Conservation (phyloP, 306 rosid genomes). For the Sicyos edulis region DNA sequence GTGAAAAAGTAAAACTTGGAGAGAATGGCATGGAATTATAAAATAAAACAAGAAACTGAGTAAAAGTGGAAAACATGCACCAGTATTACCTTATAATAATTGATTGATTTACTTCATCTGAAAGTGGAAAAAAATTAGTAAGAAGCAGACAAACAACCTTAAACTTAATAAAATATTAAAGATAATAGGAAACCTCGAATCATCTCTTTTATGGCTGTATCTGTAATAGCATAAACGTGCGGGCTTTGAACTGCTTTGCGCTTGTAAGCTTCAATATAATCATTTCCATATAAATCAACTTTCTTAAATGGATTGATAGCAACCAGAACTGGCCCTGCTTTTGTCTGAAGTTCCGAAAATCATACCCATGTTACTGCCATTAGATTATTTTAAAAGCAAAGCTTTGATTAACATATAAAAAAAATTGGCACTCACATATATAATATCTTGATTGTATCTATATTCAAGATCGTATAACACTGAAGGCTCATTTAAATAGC, state of each 20-base stretch:
- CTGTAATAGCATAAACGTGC: slow-evolving; percentile 95
- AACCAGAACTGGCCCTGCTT: slow-evolving; percentile 97
- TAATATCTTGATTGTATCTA: slow-evolving; percentile 81
- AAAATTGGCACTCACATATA: slow-evolving; percentile 60
- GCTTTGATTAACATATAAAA: slow-evolving; percentile 10
- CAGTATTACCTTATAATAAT: slow-evolving; percentile 75
- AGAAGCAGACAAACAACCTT: slow-evolving; percentile 25
- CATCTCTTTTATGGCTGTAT: slow-evolving; percentile 91
- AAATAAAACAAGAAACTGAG: neutral
- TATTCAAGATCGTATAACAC: slow-evolving; percentile 80
- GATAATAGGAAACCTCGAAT: slow-evolving; percentile 49
- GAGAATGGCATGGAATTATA: neutral
- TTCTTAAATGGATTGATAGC: slow-evolving; percentile 93
- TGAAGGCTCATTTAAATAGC: slow-evolving; percentile 93
- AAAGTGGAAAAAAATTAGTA: slow-evolving; percentile 25
- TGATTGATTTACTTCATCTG: slow-evolving; percentile 98
- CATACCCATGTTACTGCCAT: slow-evolving; percentile 21
- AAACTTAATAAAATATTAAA: slow-evolving; percentile 7
- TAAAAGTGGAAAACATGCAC: neutral
- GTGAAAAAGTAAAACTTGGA: neutral
- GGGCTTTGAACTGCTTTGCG: slow-evolving; percentile 63
- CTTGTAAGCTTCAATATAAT: slow-evolving; percentile 82
- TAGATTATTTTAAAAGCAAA: slow-evolving; percentile 10
- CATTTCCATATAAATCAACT: slow-evolving; percentile 75
- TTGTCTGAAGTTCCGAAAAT: slow-evolving; percentile 56